Base-by-base conservation (phyloP, 1,139 yeast genomes). In the Taphrina sp. region DNA sequence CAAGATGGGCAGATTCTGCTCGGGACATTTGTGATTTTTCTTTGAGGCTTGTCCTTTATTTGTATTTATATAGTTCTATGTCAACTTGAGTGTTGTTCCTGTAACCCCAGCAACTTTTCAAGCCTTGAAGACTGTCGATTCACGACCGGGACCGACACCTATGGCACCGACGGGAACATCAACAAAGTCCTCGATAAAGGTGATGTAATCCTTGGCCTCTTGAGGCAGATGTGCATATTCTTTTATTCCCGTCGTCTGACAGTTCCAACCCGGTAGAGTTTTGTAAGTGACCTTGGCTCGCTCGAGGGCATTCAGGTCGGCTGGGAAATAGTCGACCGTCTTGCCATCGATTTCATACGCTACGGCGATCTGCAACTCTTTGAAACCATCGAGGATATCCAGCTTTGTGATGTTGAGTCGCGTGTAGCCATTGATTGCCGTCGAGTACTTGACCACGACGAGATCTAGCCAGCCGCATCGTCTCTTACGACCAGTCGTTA, bases 381-480 rank as follows among this genome's bases (percentile, higher is more conserved):
- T 80, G 70, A 92, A 86, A 55, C 86, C 75, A 72, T 94, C 98
- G 67, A 92, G 79, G 52, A 92, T 96, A 68, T 92, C 98, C 67
- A 92, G 80, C 72, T 92, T 94, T 65, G 98, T 92, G 69, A 94
- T 83, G 77, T 92, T 92, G 69, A 92, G 79, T 57, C 86, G 79
- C 37, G 98, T 92, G 78, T 90, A 92, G 57, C 98, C 98, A 69
- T 92, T 92, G 72, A 92, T 88, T 69, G 82, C 72, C 60, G 87
- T 81, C 43, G 97, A 89, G 74, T 92, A 92, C 71, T 85, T 86
- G 72, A 92, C 76, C 37, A 94, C 96, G 31, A 92, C 98, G 66
- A 94, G 77, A 72, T 92, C 99, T 67, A 92, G 81, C 99, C 99
- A 92, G 57, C 99, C 99, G 72, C 98, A 94, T 75, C 99, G 84